Evolutionary conservation across 192 early-diverging fungal species (phyloP).

Genomic region (Mortierella alpina): DNA sequence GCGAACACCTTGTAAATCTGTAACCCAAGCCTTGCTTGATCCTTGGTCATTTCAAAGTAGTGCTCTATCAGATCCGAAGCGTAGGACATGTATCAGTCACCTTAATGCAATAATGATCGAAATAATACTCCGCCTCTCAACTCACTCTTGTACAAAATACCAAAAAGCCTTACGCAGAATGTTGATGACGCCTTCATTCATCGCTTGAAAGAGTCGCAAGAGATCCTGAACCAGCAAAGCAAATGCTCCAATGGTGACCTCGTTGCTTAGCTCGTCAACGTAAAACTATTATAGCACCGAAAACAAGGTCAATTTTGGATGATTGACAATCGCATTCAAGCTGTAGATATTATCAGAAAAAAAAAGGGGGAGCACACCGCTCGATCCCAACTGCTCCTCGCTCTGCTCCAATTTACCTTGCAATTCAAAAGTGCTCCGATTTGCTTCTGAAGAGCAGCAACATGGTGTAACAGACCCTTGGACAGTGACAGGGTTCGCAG

Average conservation of each 20-base stretch:
- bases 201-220: conserved; percentile 74
- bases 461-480: conserved; percentile 70
- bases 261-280: conserved; percentile 76
- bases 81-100: conserved; percentile 9
- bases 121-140: background rate
- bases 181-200: conserved; percentile 84
- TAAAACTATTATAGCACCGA: conserved; percentile 67
- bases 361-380: background rate
- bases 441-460: conserved; percentile 73
- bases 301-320: background rate
- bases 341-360: background rate
- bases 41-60: conserved; percentile 79
- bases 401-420: conserved; percentile 60
- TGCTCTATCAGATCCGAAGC: conserved; percentile 56
- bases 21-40: conserved; percentile 71
- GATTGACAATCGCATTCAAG: background rate
- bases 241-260: conserved; percentile 78
- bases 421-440: conserved; percentile 74
- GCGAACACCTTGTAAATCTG: conserved; percentile 84
- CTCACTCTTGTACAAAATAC: too few species aligned
- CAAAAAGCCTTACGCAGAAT: conserved; percentile 66
- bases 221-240: conserved; percentile 78
- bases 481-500: conserved; percentile 67
- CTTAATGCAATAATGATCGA: background rate
- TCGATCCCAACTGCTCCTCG: background rate